These are phyloP conservation scores for Paraconiothyrium sp. DNA, from an alignment of 2,329 filamentous ascomycete genomes.

Conservation along the genomic window DNA sequence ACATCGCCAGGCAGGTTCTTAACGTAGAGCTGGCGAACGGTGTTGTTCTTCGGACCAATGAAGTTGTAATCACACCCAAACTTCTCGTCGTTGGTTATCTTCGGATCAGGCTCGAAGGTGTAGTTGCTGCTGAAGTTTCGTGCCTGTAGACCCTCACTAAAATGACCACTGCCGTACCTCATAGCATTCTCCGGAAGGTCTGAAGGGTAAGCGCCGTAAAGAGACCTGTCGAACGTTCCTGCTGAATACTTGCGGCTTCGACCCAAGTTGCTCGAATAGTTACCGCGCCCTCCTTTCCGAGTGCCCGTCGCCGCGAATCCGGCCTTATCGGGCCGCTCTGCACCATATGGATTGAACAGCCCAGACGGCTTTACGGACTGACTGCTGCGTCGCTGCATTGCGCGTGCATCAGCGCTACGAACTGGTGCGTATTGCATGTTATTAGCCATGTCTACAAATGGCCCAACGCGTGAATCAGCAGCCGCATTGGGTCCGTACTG, in stretches of 20 bases:
- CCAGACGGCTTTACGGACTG: conserved; percentile 15
- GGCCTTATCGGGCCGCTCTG: conserved; percentile 28
- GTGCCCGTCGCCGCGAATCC: conserved; percentile 30
- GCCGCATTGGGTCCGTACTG: conserved; percentile 19
- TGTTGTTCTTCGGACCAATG: conserved; percentile 42
- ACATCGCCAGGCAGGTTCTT: conserved; percentile 32
- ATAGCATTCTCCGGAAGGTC: conserved; percentile 15
- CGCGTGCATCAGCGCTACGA: conserved; percentile 23
- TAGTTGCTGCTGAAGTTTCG: conserved; percentile 6
- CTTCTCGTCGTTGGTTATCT: conserved; percentile 29
- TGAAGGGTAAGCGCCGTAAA: conserved; percentile 22
- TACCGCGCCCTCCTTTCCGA: conserved; percentile 19
- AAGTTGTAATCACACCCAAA: conserved; percentile 37
- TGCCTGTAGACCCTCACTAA: conserved; percentile 17
- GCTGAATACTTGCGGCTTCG: conserved; percentile 36
- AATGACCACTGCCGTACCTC: conserved; percentile 13
- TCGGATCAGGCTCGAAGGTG: conserved; percentile 22
- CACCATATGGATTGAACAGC: conserved; percentile 43
- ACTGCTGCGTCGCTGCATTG: conserved; percentile 22
- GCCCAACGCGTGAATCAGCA: conserved; percentile 18
- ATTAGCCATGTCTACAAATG: conserved; percentile 44
- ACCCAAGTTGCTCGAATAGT: conserved; percentile 23
- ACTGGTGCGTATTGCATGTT: conserved; percentile 23
- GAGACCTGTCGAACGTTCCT: conserved; percentile 19
- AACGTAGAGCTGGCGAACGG: conserved; percentile 40